Conservation (phyloP, 257 asterid genomes). For the Cruciata laevipes region DNA sequence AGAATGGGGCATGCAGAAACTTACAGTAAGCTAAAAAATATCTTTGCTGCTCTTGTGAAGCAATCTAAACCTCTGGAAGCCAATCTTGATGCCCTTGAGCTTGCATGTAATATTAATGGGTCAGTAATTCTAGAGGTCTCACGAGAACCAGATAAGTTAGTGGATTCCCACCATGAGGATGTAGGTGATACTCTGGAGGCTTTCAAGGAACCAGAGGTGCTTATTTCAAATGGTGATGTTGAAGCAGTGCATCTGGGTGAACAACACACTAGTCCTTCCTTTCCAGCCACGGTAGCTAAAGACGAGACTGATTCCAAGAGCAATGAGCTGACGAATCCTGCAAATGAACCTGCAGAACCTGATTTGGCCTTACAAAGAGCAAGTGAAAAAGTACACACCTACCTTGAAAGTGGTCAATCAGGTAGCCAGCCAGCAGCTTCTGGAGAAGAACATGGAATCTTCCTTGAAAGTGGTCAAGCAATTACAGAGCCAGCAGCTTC, state of each 20-base stretch:
- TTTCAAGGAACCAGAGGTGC: conserved; percentile 26
- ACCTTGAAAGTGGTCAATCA: conserved; percentile 14
- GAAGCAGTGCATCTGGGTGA: conserved; percentile 17
- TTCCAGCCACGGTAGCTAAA: conserved; percentile 24
- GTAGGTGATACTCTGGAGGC: conserved; percentile 29
- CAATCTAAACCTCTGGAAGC: conserved; percentile 69
- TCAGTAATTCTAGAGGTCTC: conserved; percentile 31
- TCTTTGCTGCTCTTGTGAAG: conserved; percentile 82
- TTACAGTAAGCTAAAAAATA: conserved; percentile 67
- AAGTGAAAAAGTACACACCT: conserved; percentile 7
- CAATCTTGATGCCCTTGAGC: conserved; percentile 31
- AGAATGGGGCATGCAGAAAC: conserved; percentile 87
- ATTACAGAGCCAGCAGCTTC: conserved; percentile 5
- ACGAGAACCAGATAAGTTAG: conserved; percentile 30
- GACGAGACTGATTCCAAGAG: conserved; percentile 21
- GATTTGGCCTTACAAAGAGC: conserved; percentile 13
- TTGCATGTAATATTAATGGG: conserved; percentile 30
- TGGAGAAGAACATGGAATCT: background rate
- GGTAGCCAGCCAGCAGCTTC: conserved; percentile 6
- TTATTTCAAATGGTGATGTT: conserved; percentile 24
- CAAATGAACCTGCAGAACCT: conserved; percentile 17
- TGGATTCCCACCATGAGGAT: conserved; percentile 30
- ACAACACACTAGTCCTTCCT: conserved; percentile 29
- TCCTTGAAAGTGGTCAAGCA: conserved; percentile 13
- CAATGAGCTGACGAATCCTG: conserved; percentile 25